Base-by-base conservation (phyloP, 73 alveolate species). In the Loxodes magnus region DNA sequence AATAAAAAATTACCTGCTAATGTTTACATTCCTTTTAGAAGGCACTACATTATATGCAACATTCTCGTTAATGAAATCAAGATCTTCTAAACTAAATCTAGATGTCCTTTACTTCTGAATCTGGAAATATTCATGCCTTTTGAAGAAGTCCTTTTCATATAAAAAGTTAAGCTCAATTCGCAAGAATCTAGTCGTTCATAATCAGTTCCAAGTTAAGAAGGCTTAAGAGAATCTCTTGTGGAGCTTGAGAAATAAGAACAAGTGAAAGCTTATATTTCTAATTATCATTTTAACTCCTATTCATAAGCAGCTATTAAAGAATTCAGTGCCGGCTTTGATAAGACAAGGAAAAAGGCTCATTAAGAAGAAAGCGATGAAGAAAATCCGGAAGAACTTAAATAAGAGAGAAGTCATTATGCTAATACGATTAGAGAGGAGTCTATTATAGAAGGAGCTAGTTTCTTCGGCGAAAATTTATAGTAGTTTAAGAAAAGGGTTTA, bases 51-150 rank as follows among this genome's bases (percentile, higher is more conserved):
- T 36, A 76, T 87, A n/a, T 77, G 71, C 12, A 49, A 51, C n/a
- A 70, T 87, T 2, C 67, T 79, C 6, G 64, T 64, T 20, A 82
- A 79, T 36, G 77, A 87, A 59, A 71, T 76, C 26, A 59, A 70
- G 58, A 54, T 76, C 36, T 73, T 87, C 19, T 83, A 84, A 43
- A 70, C 97, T 4, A 87, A 87, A 54, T 92, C 77, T 42, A 42
- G 88, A 34, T 93, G 86, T 2, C 97, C 97, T 15, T 87, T 51
- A 60, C 89, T 71, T 73, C 44, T 87, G 25, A 48, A 77, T n/a
- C 50, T 87, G 4, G 97, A 87, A 62, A 74, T 79, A 53, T 74
- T 70, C 57, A 58, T 87, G 48, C 87, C 87, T 51, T 84, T 71
- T 14, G 91, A 82, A 36, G 59, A 46, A 25, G 2, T 22, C 28